These are phyloP conservation scores for Candida peoriensis DNA, from an alignment of 805 yeast species.

Conservation along the genomic window DNA sequence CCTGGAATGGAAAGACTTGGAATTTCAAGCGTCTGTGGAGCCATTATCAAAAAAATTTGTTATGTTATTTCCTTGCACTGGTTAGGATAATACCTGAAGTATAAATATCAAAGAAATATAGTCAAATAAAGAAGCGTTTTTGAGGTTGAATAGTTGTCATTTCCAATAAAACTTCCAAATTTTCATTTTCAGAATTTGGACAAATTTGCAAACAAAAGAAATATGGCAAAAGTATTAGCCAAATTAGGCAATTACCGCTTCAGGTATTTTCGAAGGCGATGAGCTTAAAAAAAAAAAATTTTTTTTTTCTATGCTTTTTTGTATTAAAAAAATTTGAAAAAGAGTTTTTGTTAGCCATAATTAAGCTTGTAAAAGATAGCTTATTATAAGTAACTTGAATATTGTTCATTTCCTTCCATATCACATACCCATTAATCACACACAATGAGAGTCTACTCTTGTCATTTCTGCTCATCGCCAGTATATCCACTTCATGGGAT, in stretches of 20 bases:
- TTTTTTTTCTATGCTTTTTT: constrained; percentile 2
- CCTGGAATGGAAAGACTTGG: constrained; percentile 58
- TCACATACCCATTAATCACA: not conserved
- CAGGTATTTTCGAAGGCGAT: not conserved
- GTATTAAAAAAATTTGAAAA: not conserved
- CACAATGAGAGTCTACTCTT: constrained; percentile 79
- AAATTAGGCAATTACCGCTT: constrained; percentile 1
- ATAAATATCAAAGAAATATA: no score
- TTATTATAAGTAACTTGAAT: not conserved
- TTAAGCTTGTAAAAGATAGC: no score
- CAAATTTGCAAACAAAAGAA: no score
- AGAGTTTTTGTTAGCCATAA: no score
- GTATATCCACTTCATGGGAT: constrained; percentile 94
- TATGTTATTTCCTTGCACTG: no score
- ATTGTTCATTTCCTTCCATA: not conserved
- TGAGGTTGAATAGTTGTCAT: no score
- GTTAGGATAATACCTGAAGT: no score
- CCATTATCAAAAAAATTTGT: no score
- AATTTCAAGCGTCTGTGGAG: constrained; percentile 38
- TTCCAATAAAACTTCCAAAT: no score
- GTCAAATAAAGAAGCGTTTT: no score
- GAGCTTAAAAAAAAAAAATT: constrained; percentile 1
- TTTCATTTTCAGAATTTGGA: not conserved
- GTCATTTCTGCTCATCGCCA: constrained; percentile 98
- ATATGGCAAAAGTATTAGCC: no score